These are phyloP conservation scores for Fusarium proliferatum DNA, from an alignment of 2,329 filamentous ascomycete species.

Conservation along the genomic window DNA sequence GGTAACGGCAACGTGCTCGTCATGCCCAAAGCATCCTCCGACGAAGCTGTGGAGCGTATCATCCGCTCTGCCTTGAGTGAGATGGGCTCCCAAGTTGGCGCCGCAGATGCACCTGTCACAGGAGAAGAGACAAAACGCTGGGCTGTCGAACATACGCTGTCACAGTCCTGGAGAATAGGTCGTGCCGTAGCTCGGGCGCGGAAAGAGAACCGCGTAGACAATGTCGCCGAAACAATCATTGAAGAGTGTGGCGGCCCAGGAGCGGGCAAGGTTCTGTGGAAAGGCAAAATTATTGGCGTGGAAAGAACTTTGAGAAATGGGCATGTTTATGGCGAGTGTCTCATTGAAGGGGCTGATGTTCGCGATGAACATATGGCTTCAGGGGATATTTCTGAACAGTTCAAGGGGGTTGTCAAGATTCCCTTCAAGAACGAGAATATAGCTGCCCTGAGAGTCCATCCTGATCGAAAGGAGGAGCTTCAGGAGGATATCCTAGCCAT, in stretches of 20 bases:
- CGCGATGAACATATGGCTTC: conserved; percentile 43
- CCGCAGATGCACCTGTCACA: conserved; percentile 60
- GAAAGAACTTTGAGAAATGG: conserved; percentile 66
- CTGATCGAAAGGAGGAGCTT: conserved; percentile 50
- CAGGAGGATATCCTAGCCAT: conserved; percentile 60
- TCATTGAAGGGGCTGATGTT: conserved; percentile 62
- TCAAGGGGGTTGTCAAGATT: conserved; percentile 67
- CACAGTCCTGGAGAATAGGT: conserved; percentile 69
- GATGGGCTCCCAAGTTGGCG: conserved; percentile 65
- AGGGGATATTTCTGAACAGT: conserved; percentile 29
- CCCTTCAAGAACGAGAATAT: conserved; percentile 83
- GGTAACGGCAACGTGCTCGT: conserved; percentile 63
- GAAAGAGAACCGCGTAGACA: conserved; percentile 60
- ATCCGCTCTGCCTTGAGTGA: conserved; percentile 63
- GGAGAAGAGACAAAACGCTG: conserved; percentile 62
- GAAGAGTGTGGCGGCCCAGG: conserved; percentile 65
- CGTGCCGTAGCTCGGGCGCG: conserved; percentile 66
- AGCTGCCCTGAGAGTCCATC: conserved; percentile 58
- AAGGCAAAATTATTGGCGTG: conserved; percentile 72
- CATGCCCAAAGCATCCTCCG: conserved; percentile 61
- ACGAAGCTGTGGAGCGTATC: conserved; percentile 60
- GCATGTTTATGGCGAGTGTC: conserved; percentile 69
- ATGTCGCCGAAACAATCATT: conserved; percentile 68
- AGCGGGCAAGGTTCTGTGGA: conserved; percentile 68
- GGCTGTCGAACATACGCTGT: conserved; percentile 64